phyloP scores from a whole-genome alignment of 768 basidiomycete species.

The Serendipita sp. region DNA sequence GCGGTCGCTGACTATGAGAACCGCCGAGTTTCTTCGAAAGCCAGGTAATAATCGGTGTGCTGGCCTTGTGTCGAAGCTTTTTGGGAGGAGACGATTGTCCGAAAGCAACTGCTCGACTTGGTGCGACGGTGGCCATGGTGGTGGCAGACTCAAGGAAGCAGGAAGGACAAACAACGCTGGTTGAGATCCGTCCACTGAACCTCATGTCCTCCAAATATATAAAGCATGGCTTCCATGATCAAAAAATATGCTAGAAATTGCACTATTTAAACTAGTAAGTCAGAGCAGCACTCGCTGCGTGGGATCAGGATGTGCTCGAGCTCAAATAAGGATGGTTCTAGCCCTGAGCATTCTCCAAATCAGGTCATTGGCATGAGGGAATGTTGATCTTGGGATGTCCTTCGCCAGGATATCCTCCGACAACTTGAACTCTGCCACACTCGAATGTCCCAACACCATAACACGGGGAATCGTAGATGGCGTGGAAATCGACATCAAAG shows the following conservation, averaged over 20 bases:
- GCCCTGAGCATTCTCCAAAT: too few species aligned
- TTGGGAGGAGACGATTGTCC: neutral
- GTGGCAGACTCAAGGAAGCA: neutral
- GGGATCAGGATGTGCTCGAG: too few species aligned
- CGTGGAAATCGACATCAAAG: neutral
- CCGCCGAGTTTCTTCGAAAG: constrained; percentile 61
- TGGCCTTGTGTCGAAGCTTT: constrained; percentile 32
- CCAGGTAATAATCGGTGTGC: constrained; percentile 82
- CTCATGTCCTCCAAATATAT: too few species aligned
- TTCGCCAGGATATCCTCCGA: too few species aligned
- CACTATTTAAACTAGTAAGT: too few species aligned
- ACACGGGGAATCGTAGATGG: neutral
- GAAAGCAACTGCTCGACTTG: neutral
- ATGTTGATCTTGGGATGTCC: too few species aligned
- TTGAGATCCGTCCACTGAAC: neutral
- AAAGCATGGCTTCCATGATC: too few species aligned
- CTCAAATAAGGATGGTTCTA: too few species aligned
- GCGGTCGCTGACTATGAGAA: neutral
- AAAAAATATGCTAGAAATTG: too few species aligned
- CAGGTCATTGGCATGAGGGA: too few species aligned
- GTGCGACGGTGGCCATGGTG: neutral
- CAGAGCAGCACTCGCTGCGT: too few species aligned
- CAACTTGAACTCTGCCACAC: neutral
- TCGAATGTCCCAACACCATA: neutral
- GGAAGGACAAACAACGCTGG: neutral